These are phyloP conservation scores for Spinellus fusiger DNA, from an alignment of 192 early-diverging fungal species.

Conservation along the genomic window DNA sequence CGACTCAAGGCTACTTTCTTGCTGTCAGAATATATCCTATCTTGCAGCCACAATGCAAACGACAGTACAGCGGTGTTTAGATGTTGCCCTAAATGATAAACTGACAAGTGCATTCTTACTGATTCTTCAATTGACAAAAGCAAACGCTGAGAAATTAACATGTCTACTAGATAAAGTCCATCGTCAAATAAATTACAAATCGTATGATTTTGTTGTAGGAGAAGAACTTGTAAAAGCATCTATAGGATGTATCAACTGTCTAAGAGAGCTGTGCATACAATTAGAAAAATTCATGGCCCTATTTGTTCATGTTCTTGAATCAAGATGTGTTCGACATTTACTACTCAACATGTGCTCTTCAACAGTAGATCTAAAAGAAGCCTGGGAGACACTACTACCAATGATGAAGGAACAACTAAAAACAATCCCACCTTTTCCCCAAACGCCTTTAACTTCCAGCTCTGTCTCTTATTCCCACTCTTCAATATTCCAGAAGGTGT, in stretches of 20 bases:
- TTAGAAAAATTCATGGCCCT: background rate
- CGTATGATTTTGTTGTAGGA: background rate
- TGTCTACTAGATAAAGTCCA: background rate
- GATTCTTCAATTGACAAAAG: background rate
- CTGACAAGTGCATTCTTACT: background rate
- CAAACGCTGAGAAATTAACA: background rate
- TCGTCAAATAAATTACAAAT: background rate
- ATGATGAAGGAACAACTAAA: background rate
- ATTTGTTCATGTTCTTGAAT: conserved; percentile 6
- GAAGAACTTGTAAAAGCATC: background rate
- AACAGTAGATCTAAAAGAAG: conserved; percentile 20
- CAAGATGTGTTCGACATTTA: conserved; percentile 15
- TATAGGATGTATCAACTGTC: background rate
- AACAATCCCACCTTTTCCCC: background rate
- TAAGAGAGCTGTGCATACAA: background rate
- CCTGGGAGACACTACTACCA: conserved; percentile 9
- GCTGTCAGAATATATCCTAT: background rate
- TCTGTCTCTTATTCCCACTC: background rate
- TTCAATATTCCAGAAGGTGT: background rate
- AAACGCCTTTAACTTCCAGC: background rate
- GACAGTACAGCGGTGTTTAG: background rate
- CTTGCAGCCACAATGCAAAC: background rate
- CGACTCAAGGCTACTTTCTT: background rate
- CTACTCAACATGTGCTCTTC: conserved; percentile 15
- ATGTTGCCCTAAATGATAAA: background rate